Conservation (phyloP, 768 basidiomycete genomes). For the Suillus subluteus region DNA sequence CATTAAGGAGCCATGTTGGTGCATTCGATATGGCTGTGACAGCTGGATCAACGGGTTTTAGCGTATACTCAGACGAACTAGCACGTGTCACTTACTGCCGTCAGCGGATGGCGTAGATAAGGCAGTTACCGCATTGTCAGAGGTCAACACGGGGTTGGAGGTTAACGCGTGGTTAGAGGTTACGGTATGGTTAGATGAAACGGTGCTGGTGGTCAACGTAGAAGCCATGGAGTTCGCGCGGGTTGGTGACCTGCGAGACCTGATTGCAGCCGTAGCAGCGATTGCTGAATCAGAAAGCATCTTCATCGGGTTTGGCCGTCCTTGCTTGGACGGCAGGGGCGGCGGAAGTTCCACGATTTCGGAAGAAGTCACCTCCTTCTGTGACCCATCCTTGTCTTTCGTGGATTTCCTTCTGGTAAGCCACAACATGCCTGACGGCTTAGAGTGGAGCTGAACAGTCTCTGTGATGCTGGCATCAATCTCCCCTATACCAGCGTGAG, state of each 20-base stretch:
- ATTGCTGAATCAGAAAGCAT: conserved; percentile 36
- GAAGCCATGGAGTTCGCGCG: conserved; percentile 35
- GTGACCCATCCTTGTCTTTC: conserved; percentile 31
- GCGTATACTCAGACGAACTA: neutral
- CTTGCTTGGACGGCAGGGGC: conserved; percentile 33
- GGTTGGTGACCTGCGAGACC: conserved; percentile 29
- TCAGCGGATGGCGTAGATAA: conserved; percentile 10
- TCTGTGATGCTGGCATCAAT: conserved; percentile 65
- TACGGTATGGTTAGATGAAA: neutral
- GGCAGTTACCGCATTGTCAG: conserved; percentile 1
- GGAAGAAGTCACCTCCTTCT: conserved; percentile 40
- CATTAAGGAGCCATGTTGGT: conserved; percentile 78
- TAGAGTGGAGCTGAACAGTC: conserved; percentile 58
- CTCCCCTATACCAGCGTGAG: conserved; percentile 51
- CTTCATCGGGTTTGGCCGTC: conserved; percentile 40
- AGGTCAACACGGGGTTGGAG: neutral
- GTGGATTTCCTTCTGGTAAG: conserved; percentile 50
- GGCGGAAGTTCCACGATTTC: conserved; percentile 19
- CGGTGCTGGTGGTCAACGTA: conserved; percentile 22
- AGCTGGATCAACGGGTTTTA: conserved; percentile 24
- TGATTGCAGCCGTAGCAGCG: conserved; percentile 34
- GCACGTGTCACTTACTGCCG: conserved; percentile 11
- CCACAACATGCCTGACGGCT: conserved; percentile 56
- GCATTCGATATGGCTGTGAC: conserved; percentile 57
- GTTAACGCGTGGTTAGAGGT: neutral